phyloP scores from a whole-genome alignment of 495 filamentous ascomycete genomes.

The Lasiosphaeria miniovina region DNA sequence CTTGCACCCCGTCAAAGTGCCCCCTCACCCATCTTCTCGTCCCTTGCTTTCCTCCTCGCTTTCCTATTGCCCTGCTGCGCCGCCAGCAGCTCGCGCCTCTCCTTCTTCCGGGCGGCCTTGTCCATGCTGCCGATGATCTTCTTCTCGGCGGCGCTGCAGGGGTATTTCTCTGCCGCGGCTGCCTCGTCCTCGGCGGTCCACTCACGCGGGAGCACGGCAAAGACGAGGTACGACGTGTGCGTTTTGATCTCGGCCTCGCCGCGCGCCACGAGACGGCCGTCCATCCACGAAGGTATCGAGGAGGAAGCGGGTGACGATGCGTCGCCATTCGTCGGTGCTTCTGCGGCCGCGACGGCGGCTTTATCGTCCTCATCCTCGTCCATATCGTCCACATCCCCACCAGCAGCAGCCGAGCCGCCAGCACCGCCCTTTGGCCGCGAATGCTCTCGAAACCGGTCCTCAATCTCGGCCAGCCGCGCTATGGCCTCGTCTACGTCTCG shows the following conservation, averaged over 20 bases:
- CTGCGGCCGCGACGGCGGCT: constrained; percentile 7
- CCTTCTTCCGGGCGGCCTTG: constrained; percentile 47
- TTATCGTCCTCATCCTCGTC: constrained; percentile 13
- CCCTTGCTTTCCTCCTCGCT: constrained; percentile 29
- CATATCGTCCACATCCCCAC: constrained; percentile 23
- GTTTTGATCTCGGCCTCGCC: constrained; percentile 87
- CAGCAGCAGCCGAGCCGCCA: constrained; percentile 25
- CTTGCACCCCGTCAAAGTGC: too few species aligned
- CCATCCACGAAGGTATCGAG: constrained; percentile 42
- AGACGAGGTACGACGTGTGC: constrained; percentile 92
- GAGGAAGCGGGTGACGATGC: not conserved
- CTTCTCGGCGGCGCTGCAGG: constrained; percentile 42
- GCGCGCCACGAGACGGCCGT: constrained; percentile 73
- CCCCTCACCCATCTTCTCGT: constrained; percentile 21
- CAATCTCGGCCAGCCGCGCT: constrained; percentile 65
- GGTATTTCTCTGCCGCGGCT: constrained; percentile 60
- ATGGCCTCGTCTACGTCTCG: constrained; percentile 77
- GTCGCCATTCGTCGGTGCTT: not conserved
- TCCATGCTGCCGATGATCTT: constrained; percentile 51
- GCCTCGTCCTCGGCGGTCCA: constrained; percentile 84
- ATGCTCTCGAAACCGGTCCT: constrained; percentile 58
- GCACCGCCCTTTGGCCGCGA: constrained; percentile 33
- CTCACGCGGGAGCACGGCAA: constrained; percentile 80
- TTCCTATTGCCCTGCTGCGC: constrained; percentile 24
- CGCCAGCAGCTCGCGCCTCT: constrained; percentile 43